Evolutionary conservation across 371 early-diverging fungal species (phyloP).

Genomic region (Mycotypha africana): DNA sequence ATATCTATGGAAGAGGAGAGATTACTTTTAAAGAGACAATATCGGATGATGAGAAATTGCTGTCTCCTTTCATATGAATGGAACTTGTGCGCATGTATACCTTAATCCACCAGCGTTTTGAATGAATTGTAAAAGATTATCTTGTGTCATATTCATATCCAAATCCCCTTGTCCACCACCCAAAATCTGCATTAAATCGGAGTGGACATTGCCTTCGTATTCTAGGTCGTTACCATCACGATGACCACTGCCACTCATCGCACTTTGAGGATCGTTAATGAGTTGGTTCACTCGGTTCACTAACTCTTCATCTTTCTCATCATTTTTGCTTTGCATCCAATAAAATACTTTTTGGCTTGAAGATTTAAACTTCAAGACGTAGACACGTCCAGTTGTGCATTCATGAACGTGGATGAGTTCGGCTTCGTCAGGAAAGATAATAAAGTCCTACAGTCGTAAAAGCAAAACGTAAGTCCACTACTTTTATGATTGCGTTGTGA

Average conservation of each 20-base stretch:
- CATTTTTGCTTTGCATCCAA: constrained; percentile 75
- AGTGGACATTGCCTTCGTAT: constrained; percentile 17
- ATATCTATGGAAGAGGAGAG: neutral
- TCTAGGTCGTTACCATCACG: constrained; percentile 9
- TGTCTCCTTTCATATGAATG: no score
- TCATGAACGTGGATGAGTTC: constrained; percentile 59
- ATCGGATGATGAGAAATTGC: no score
- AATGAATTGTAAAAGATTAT: constrained; percentile 43
- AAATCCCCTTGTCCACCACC: constrained; percentile 22
- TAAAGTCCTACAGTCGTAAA: constrained; percentile 49
- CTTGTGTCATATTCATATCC: constrained; percentile 32
- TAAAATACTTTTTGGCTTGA: constrained; percentile 71
- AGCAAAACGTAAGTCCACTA: neutral
- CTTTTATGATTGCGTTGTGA: neutral
- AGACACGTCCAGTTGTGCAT: constrained; percentile 71
- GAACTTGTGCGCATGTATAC: no score
- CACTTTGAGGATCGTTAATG: constrained; percentile 54
- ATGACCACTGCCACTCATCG: constrained; percentile 14
- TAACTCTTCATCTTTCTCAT: constrained; percentile 51
- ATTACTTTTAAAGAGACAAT: no score
- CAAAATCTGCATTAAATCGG: constrained; percentile 33
- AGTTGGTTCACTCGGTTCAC: constrained; percentile 48
- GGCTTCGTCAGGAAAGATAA: constrained; percentile 78
- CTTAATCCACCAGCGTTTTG: constrained; percentile 42
- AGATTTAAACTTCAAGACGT: constrained; percentile 69